These are phyloP conservation scores for Irpex sp. DNA, from an alignment of 1,284 basidiomycete genomes.

Conservation along the genomic window DNA sequence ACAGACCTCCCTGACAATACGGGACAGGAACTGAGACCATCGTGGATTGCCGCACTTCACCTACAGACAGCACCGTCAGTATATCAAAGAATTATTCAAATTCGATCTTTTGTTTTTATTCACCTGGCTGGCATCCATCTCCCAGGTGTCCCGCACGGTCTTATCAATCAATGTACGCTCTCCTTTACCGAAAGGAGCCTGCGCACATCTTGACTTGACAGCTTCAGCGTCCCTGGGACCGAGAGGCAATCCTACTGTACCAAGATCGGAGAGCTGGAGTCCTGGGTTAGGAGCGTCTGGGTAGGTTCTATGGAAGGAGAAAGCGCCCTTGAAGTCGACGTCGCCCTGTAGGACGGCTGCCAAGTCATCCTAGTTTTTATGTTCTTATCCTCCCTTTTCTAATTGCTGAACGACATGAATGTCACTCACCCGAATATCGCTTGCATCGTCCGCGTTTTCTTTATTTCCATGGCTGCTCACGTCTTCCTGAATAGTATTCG, in stretches of 20 bases:
- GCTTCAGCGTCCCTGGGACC: neutral
- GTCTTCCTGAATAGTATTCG: too few species aligned
- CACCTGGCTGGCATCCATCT: constrained; percentile 18
- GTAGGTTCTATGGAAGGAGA: neutral
- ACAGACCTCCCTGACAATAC: constrained; percentile 24
- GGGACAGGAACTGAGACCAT: constrained; percentile 3
- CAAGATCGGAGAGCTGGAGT: neutral
- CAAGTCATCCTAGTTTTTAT: neutral
- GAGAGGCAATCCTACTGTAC: neutral
- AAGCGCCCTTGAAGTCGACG: neutral
- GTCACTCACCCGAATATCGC: neutral
- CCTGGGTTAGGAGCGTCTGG: neutral
- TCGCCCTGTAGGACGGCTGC: neutral
- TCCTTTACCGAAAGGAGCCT: constrained; percentile 23
- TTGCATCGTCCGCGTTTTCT: neutral
- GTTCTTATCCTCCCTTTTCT: neutral
- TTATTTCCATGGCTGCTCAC: too few species aligned
- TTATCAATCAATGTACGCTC: constrained; percentile 21
- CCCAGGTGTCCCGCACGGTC: constrained; percentile 23
- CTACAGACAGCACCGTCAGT: neutral
- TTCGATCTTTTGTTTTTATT: too few species aligned
- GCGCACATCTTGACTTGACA: neutral
- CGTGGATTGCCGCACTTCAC: constrained; percentile 4
- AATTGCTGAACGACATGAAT: neutral
- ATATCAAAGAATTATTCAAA: neutral